phyloP scores from a whole-genome alignment of 371 early-diverging fungal genomes.

The Mortierella sp. region DNA sequence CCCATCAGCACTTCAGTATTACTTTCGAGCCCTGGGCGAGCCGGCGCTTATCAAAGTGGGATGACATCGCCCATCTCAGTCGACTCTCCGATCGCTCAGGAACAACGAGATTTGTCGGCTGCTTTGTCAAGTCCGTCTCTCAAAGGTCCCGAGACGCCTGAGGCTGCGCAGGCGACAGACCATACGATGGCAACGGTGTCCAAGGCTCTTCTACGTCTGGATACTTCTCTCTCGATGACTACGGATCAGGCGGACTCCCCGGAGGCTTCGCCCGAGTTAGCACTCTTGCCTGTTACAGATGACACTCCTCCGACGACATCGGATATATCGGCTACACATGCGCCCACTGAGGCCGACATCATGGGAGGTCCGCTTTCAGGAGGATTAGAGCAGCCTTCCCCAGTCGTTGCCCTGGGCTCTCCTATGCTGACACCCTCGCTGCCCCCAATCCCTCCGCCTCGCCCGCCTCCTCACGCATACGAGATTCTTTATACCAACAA shows the following conservation, averaged over 20 bases:
- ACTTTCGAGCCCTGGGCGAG: conserved; percentile 10
- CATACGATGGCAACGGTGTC: background rate
- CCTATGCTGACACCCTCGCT: conserved; percentile 20
- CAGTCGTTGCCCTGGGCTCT: background rate
- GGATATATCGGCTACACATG: background rate
- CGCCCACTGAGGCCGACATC: background rate
- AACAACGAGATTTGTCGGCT: background rate
- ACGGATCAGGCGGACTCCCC: background rate
- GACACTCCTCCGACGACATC: background rate
- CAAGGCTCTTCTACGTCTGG: background rate
- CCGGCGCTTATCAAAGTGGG: conserved; percentile 5
- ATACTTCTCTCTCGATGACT: background rate
- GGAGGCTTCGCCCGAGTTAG: background rate
- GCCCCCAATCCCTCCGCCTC: conserved; percentile 46
- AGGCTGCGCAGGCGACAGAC: background rate
- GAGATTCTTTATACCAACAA: conserved; percentile 58
- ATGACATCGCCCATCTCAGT: conserved; percentile 5
- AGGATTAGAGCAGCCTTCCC: background rate
- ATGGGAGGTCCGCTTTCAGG: background rate
- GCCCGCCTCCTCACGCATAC: conserved; percentile 41
- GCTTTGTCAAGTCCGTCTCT: background rate
- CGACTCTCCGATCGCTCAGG: conserved; percentile 4
- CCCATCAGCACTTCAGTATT: conserved; percentile 19
- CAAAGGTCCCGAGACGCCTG: background rate
- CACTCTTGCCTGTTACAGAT: background rate